phyloP scores from a whole-genome alignment of 2,329 filamentous ascomycete species.

The Aspergillus ochraceoroseus region DNA sequence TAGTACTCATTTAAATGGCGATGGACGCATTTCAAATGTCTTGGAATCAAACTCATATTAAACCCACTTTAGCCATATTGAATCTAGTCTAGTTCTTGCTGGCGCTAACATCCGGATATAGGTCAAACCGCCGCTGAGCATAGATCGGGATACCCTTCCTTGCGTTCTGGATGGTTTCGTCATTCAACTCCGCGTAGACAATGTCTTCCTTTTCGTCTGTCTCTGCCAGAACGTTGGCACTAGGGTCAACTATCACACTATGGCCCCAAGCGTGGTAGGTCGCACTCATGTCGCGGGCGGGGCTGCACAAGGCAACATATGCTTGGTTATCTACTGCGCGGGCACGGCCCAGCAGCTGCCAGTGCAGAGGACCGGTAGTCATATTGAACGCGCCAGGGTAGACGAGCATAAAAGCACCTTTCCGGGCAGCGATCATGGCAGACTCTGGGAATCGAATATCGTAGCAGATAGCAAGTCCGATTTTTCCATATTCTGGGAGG shows the following conservation, averaged over 20 bases:
- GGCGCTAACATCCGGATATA: conserved; percentile 83
- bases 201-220: conserved; percentile 73
- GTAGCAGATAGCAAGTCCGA: conserved; percentile 93
- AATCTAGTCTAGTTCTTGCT: conserved; percentile 31
- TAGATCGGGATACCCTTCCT: conserved; percentile 80
- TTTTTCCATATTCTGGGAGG: conserved; percentile 78
- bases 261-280: conserved; percentile 90
- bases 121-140: conserved; percentile 83
- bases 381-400: conserved; percentile 98
- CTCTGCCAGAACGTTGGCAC: conserved; percentile 74
- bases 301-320: conserved; percentile 88
- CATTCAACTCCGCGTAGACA: conserved; percentile 66
- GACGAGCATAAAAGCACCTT: conserved; percentile 78
- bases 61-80: no score
- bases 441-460: conserved; percentile 95
- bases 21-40: no score
- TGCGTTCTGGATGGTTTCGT: conserved; percentile 64
- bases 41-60: no score
- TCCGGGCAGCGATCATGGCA: conserved; percentile 78
- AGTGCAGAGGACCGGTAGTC: conserved; percentile 88
- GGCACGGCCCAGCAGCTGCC: conserved; percentile 75
- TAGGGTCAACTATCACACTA: conserved; percentile 80
- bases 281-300: conserved; percentile 71
- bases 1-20: no score
- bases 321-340: conserved; percentile 90